These are phyloP conservation scores for Starmerella riodocensis DNA, from an alignment of 805 yeast genomes.

Conservation along the genomic window DNA sequence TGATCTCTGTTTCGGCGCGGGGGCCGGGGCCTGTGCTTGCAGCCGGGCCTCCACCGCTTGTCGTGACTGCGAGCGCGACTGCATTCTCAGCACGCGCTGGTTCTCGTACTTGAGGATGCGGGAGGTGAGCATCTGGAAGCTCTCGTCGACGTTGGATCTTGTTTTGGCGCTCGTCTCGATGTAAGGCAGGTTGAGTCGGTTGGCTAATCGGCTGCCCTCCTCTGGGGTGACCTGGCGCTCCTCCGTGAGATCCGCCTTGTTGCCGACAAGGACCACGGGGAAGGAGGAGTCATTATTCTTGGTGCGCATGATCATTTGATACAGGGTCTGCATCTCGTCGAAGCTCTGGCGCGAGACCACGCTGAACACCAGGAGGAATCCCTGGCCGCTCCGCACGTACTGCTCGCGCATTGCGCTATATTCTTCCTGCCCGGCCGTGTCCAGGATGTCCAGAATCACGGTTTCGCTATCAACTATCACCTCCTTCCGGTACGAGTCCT, in stretches of 20 bases:
- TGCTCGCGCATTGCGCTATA: conserved; percentile 88
- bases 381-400: conserved; percentile 93
- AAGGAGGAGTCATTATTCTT: conserved; percentile 31
- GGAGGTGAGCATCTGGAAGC: conserved; percentile 43
- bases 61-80: conserved; percentile 7
- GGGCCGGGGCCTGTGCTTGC: conserved; percentile 2
- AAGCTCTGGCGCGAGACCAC: conserved; percentile 71
- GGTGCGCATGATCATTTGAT: conserved; percentile 65
- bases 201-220: conserved; percentile 71
- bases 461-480: conserved; percentile 70
- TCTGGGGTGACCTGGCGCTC: conserved; percentile 70
- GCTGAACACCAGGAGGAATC: conserved; percentile 75
- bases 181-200: conserved; percentile 48
- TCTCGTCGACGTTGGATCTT: conserved; percentile 77
- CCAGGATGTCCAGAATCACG: conserved; percentile 73
- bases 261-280: conserved; percentile 87
- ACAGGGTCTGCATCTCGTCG: conserved; percentile 69
- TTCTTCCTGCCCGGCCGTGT: conserved; percentile 98
- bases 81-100: conserved; percentile 12
- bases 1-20: conserved; percentile 9
- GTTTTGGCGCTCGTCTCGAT: conserved; percentile 90
- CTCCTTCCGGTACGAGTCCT: conserved; percentile 60
- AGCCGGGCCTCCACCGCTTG: conserved; percentile 2
- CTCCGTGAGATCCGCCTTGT: conserved; percentile 66
- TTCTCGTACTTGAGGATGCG: conserved; percentile 22